These are phyloP conservation scores for Kodamaea fungicola DNA, from an alignment of 1,139 yeast genomes.

Conservation along the genomic window DNA sequence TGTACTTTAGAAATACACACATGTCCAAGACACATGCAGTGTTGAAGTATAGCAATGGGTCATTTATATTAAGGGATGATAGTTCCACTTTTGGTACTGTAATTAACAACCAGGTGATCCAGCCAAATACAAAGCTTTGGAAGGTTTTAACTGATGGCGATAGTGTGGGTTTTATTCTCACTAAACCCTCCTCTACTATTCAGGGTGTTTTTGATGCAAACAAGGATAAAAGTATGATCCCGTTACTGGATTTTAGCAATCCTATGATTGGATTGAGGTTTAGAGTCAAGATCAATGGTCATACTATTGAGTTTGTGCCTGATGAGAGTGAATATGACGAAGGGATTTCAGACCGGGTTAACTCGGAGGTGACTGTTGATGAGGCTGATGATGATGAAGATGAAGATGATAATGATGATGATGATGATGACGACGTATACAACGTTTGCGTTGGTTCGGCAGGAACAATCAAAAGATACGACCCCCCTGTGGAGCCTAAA, in stretches of 20 bases:
- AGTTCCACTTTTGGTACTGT: slow-evolving; percentile 42
- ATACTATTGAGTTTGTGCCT: slow-evolving; percentile 11
- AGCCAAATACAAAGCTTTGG: slow-evolving; percentile 16
- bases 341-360: slow-evolving; percentile 8
- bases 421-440: slow-evolving; percentile 10
- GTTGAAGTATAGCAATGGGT: slow-evolving; percentile 13
- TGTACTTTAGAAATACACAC: slow-evolving; percentile 30
- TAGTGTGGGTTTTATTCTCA: slow-evolving; percentile 30
- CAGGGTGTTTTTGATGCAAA: slow-evolving; percentile 13
- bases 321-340: slow-evolving; percentile 4
- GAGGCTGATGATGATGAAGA: slow-evolving; percentile 8
- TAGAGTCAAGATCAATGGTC: slow-evolving; percentile 11
- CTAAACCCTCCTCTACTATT: slow-evolving; percentile 26
- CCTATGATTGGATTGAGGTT: slow-evolving; percentile 26
- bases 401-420: slow-evolving; percentile 8
- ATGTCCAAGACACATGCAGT: slow-evolving; percentile 33
- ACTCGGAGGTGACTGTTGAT: slow-evolving; percentile 1
- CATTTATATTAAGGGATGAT: slow-evolving; percentile 26
- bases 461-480: slow-evolving; percentile 5
- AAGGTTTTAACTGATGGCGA: slow-evolving; percentile 22
- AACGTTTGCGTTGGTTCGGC: slow-evolving; percentile 11
- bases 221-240: slow-evolving; percentile 12
- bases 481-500: slow-evolving; percentile 2
- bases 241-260: slow-evolving; percentile 21
- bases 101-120: slow-evolving; percentile 24